Conservation (phyloP, 306 rosid genomes). For the Prosopis cineraria region DNA sequence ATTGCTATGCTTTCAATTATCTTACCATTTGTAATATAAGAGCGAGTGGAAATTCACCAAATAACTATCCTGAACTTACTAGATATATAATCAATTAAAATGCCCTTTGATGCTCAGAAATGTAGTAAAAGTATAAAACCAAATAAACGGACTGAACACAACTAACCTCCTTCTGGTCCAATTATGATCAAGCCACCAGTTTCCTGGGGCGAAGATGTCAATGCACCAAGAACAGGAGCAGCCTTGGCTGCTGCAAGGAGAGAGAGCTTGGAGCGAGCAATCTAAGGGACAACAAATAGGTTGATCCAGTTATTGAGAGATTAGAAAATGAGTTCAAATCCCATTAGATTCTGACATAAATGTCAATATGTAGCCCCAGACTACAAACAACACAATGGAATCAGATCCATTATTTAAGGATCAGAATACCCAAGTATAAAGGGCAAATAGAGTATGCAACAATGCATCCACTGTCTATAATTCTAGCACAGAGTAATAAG, state of each 20-base stretch:
- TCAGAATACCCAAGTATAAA: constrained; percentile 10
- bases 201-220: constrained; percentile 50
- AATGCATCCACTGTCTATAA: constrained; percentile 21
- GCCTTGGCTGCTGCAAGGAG: constrained; percentile 84
- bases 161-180: constrained; percentile 97
- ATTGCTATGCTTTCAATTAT: constrained; percentile 4
- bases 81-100: not conserved
- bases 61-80: constrained; percentile 17
- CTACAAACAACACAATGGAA: constrained; percentile 24
- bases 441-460: not conserved
- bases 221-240: constrained; percentile 63
- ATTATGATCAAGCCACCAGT: constrained; percentile 67
- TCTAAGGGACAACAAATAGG: constrained; percentile 51
- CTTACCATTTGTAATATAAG: not conserved
- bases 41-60: not conserved
- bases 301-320: constrained; percentile 11
- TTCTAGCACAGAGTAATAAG: constrained; percentile 20
- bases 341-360: constrained; percentile 15
- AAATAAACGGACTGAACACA: not conserved
- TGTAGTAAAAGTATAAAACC: not conserved
- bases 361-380: not conserved
- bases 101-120: constrained; percentile 14
- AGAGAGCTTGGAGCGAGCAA: constrained; percentile 65
- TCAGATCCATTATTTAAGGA: not conserved
- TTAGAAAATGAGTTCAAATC: not conserved